These are phyloP conservation scores for Lachnellula arida DNA, from an alignment of 2,329 filamentous ascomycete species.

Conservation along the genomic window DNA sequence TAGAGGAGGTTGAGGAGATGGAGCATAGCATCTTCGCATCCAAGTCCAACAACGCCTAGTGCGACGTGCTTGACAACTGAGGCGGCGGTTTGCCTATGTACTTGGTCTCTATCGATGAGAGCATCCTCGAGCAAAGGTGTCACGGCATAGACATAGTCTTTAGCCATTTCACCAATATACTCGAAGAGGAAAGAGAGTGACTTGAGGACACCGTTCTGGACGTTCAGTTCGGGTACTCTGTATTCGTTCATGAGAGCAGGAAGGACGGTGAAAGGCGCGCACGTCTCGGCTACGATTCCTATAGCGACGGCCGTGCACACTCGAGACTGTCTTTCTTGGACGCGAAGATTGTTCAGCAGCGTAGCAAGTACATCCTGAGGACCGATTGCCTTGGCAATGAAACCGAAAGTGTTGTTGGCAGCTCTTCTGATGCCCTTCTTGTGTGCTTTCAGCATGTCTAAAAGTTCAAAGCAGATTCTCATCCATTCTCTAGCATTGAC, in stretches of 20 bases:
- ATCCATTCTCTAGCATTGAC: slow-evolving; percentile 99
- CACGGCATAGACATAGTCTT: slow-evolving; percentile 98
- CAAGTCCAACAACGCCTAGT: slow-evolving; percentile 92
- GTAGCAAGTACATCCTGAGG: slow-evolving; percentile 96
- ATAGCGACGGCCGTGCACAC: slow-evolving; percentile 98
- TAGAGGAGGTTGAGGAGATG: slow-evolving; percentile 94
- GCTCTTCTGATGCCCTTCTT: slow-evolving; percentile 98
- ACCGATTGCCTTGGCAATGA: slow-evolving; percentile 98
- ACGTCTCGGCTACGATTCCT: slow-evolving; percentile 97
- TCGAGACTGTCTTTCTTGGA: slow-evolving; percentile 95
- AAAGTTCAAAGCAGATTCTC: slow-evolving; percentile 97
- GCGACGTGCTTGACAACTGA: slow-evolving; percentile 98
- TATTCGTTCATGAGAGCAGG: slow-evolving; percentile 99
- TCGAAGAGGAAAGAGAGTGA: slow-evolving; percentile 96
- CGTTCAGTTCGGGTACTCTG: slow-evolving; percentile 94
- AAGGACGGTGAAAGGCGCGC: slow-evolving; percentile 96
- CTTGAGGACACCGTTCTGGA: slow-evolving; percentile 97
- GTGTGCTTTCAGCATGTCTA: slow-evolving; percentile 99
- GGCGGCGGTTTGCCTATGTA: slow-evolving; percentile 93
- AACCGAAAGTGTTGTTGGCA: slow-evolving; percentile 99
- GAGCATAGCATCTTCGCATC: slow-evolving; percentile 97
- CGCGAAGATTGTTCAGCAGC: slow-evolving; percentile 90
- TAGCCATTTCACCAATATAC: slow-evolving; percentile 99
- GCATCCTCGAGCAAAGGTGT: slow-evolving; percentile 94
- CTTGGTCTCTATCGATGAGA: slow-evolving; percentile 94